Evolutionary conservation across 176 grass and related monocot species (phyloP).

Genomic region (Bonia amplexicaulis): DNA sequence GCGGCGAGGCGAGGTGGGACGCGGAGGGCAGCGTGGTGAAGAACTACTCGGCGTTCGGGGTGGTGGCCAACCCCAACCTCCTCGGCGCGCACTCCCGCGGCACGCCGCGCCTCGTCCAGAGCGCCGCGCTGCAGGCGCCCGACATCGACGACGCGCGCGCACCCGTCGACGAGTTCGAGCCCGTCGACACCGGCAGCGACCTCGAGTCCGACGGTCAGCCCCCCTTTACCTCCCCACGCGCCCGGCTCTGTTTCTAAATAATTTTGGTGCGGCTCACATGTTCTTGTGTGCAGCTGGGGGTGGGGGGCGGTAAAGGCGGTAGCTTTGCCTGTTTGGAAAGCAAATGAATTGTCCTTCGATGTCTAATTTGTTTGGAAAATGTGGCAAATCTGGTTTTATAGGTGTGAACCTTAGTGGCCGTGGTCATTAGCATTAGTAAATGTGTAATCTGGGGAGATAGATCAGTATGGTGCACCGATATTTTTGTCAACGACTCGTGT

Average conservation of each 20-base stretch:
- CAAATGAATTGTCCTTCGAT: neutral
- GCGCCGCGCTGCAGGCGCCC: constrained; percentile 51
- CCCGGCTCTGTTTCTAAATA: neutral
- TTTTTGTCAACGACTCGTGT: neutral
- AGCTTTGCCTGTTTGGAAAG: neutral
- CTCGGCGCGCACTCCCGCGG: constrained; percentile 62
- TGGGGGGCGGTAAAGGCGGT: neutral
- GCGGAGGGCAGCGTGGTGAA: constrained; percentile 73
- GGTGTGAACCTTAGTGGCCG: neutral
- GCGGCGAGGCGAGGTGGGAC: constrained; percentile 45
- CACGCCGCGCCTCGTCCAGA: constrained; percentile 54
- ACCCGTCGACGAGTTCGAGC: constrained; percentile 56
- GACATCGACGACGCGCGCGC: constrained; percentile 31
- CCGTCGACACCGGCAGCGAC: constrained; percentile 63
- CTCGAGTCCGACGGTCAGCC: constrained; percentile 68
- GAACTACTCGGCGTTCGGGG: constrained; percentile 83
- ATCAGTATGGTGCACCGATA: neutral
- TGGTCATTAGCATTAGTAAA: neutral
- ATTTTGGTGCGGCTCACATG: neutral
- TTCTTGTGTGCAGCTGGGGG: neutral
- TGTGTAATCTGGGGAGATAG: neutral
- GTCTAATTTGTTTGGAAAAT: neutral
- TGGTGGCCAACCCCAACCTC: constrained; percentile 82
- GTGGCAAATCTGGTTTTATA: neutral
- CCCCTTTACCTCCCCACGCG: neutral